Conservation (phyloP, 768 basidiomycete genomes). For the Sarcodon aspratus region DNA sequence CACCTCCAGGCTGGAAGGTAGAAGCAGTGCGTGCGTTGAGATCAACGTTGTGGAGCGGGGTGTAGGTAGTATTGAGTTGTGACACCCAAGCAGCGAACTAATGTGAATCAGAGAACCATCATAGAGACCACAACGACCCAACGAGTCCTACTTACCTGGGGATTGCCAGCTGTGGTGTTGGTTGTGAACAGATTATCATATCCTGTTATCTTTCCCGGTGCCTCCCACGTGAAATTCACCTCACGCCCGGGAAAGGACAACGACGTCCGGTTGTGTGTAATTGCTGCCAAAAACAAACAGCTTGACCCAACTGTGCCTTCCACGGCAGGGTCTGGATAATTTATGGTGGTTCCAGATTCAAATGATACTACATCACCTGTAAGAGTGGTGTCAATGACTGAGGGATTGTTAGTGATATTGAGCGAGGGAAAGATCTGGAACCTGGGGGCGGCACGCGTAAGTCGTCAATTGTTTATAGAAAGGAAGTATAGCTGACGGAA, state of each 20-base stretch:
- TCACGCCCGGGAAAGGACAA: slow-evolving; percentile 33
- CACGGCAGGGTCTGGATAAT: too few relatives aligned
- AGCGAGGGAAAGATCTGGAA: slow-evolving; percentile 49
- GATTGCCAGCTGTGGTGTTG: slow-evolving; percentile 27
- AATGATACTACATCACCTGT: too few relatives aligned
- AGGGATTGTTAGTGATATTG: slow-evolving; percentile 19
- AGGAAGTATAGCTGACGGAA: too few relatives aligned
- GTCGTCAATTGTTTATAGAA: too few relatives aligned
- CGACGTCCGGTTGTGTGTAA: slow-evolving; percentile 43
- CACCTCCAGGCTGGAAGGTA: slow-evolving; percentile 36
- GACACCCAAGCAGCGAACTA: slow-evolving; percentile 47
- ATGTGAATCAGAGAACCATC: not conserved
- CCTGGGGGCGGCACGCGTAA: slow-evolving; percentile 16
- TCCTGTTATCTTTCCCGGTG: slow-evolving; percentile 38
- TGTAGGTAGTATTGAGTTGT: slow-evolving; percentile 51
- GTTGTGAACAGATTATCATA: slow-evolving; percentile 44
- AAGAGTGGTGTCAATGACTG: too few relatives aligned
- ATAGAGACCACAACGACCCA: not conserved
- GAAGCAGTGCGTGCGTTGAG: slow-evolving; percentile 25
- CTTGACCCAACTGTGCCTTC: too few relatives aligned
- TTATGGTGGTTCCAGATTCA: too few relatives aligned
- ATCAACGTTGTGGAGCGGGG: slow-evolving; percentile 30
- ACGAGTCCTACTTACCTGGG: slow-evolving; percentile 20
- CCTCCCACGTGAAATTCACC: slow-evolving; percentile 42
- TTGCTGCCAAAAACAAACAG: slow-evolving; percentile 21